phyloP scores from a whole-genome alignment of 2,329 filamentous ascomycete species.

The Pseudocercospora crystallina region DNA sequence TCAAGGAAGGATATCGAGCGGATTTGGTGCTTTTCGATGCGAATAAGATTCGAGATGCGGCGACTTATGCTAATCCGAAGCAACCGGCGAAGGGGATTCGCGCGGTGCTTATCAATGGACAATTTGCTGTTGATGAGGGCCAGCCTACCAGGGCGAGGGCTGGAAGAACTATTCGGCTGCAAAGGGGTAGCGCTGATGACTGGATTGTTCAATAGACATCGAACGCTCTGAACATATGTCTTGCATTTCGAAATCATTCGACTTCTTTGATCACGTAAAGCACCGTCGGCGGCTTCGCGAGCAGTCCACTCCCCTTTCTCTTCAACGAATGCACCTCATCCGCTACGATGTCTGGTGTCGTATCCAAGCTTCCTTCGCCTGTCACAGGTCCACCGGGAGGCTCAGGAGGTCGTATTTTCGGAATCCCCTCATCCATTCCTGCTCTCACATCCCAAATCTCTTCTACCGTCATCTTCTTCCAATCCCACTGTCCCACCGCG shows the following conservation, averaged over 20 bases:
- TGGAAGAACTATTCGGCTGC: slow-evolving; percentile 26
- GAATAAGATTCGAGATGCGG: slow-evolving; percentile 26
- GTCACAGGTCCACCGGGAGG: not conserved
- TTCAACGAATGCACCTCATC: not conserved
- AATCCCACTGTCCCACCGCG: not conserved
- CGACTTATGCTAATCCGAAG: slow-evolving; percentile 29
- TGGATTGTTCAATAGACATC: slow-evolving; percentile 12
- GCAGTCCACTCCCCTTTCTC: not conserved
- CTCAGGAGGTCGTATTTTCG: no score
- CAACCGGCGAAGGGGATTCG: slow-evolving; percentile 28
- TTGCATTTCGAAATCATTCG: not conserved
- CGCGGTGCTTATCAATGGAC: slow-evolving; percentile 29
- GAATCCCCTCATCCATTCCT: not conserved
- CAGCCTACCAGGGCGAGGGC: slow-evolving; percentile 21
- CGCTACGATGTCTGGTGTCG: not conserved
- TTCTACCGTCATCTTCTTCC: not conserved
- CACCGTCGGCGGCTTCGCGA: not conserved
- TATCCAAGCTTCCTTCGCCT: not conserved
- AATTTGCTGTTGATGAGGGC: slow-evolving; percentile 27
- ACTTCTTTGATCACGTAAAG: not conserved
- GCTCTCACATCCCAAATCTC: not conserved
- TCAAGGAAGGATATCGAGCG: slow-evolving; percentile 26
- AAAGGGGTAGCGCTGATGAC: slow-evolving; percentile 1
- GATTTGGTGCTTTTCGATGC: slow-evolving; percentile 31
- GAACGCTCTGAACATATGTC: no score